These are phyloP conservation scores for Botrytis aclada DNA, from an alignment of 2,329 filamentous ascomycete species.

Conservation along the genomic window DNA sequence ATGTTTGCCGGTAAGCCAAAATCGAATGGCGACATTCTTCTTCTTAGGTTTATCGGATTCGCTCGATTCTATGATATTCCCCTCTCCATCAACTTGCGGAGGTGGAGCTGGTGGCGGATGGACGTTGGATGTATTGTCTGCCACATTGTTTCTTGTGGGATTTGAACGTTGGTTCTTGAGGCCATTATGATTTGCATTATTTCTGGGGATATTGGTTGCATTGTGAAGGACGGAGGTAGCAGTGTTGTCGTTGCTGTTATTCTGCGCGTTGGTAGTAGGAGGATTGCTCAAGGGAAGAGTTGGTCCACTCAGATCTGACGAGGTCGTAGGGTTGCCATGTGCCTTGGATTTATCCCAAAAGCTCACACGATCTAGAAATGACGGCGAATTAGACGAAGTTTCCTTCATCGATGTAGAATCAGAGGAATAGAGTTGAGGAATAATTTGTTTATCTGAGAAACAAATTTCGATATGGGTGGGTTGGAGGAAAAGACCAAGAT, in stretches of 20 bases:
- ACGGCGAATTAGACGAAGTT: slow-evolving; percentile 49
- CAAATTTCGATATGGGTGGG: background rate
- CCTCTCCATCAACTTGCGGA: slow-evolving; percentile 52
- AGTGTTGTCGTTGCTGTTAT: slow-evolving; percentile 23
- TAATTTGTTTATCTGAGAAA: background rate
- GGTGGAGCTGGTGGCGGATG: slow-evolving; percentile 44
- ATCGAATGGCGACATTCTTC: slow-evolving; percentile 34
- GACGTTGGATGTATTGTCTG: slow-evolving; percentile 39
- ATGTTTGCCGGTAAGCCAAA: slow-evolving; percentile 46
- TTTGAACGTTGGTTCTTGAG: slow-evolving; percentile 34
- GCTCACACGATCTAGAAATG: slow-evolving; percentile 55
- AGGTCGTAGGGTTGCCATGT: slow-evolving; percentile 49
- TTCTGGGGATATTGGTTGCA: slow-evolving; percentile 28
- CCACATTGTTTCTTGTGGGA: slow-evolving; percentile 35
- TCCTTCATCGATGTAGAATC: slow-evolving; percentile 56
- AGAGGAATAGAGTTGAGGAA: background rate
- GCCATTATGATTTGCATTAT: slow-evolving; percentile 25
- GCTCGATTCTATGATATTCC: slow-evolving; percentile 53
- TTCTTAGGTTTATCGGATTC: slow-evolving; percentile 29
- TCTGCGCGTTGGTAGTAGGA: slow-evolving; percentile 30
- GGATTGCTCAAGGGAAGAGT: slow-evolving; percentile 42
- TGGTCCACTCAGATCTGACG: slow-evolving; percentile 38
- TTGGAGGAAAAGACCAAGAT: background rate
- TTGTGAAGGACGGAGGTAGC: slow-evolving; percentile 26
- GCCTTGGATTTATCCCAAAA: slow-evolving; percentile 53